These are phyloP conservation scores for Escovopsis weberi DNA, from an alignment of 2,329 filamentous ascomycete genomes.

Conservation along the genomic window DNA sequence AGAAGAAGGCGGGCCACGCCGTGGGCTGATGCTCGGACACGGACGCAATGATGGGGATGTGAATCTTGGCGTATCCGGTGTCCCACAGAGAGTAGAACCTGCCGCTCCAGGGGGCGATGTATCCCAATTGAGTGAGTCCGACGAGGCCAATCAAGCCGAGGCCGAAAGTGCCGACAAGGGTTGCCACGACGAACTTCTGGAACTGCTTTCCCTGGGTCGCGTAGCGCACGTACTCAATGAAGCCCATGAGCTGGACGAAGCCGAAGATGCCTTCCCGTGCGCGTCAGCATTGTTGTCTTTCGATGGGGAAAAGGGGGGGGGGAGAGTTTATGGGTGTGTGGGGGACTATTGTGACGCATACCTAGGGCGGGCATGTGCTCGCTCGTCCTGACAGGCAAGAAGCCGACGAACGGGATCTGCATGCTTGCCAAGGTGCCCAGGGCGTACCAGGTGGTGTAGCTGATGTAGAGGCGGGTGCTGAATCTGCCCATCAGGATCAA, in stretches of 20 bases:
- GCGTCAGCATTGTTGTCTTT: not conserved
- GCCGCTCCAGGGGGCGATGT: constrained; percentile 94
- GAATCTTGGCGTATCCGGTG: constrained; percentile 95
- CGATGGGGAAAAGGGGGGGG: constrained; percentile 3
- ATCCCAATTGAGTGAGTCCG: constrained; percentile 73
- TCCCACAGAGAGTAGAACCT: constrained; percentile 99
- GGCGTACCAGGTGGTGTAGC: constrained; percentile 97
- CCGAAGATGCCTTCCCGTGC: constrained; percentile 69
- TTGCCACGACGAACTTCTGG: constrained; percentile 68
- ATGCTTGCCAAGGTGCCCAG: constrained; percentile 93
- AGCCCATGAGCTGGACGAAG: constrained; percentile 81
- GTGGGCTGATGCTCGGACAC: constrained; percentile 98
- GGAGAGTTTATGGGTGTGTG: too few species aligned
- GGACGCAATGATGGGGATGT: constrained; percentile 99
- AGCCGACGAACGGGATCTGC: constrained; percentile 98
- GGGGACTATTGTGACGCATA: constrained; percentile 21
- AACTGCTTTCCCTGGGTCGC: constrained; percentile 88
- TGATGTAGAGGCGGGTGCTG: constrained; percentile 85
- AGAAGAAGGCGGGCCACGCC: constrained; percentile 98
- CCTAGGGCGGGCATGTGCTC: constrained; percentile 97
- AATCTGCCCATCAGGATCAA: constrained; percentile 94
- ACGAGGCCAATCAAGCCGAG: constrained; percentile 63
- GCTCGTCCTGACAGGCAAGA: constrained; percentile 88
- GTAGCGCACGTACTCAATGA: constrained; percentile 80
- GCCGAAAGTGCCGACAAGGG: constrained; percentile 60